Percentiles rank a stretch among this genome's conserved stretches.
These are phyloP conservation scores for Rhexocercosporidium sp. DNA, from an alignment of 2,329 filamentous ascomycete species.

Conservation along the genomic window DNA sequence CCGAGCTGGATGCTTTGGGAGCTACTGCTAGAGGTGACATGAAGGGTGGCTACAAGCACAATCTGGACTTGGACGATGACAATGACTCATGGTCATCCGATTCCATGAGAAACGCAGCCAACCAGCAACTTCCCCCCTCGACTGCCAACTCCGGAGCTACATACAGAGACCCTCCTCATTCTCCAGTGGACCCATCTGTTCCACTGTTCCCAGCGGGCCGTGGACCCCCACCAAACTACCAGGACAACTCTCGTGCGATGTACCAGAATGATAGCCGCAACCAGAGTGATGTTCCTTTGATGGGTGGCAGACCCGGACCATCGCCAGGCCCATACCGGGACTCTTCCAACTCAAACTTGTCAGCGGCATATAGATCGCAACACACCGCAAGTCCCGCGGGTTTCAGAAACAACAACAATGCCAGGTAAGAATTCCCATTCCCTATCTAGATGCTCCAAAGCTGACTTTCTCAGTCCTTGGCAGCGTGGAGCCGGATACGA, in stretches of 20 bases:
- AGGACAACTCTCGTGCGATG: conserved; percentile 35
- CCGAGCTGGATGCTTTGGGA: conserved; percentile 87
- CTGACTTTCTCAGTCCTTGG: conserved; percentile 53
- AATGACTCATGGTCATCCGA: conserved; percentile 69
- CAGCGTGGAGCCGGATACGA: conserved; percentile 63
- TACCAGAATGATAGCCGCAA: conserved; percentile 38
- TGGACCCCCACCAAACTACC: conserved; percentile 41
- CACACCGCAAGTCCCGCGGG: conserved; percentile 49
- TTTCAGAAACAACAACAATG: conserved; percentile 49
- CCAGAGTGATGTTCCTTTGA: conserved; percentile 31
- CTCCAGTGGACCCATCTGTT: conserved; percentile 55
- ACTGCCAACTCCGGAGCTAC: conserved; percentile 36
- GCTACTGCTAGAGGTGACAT: conserved; percentile 85
- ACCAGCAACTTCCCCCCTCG: conserved; percentile 41
- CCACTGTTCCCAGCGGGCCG: conserved; percentile 54
- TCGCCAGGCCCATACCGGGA: conserved; percentile 41
- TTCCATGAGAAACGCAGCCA: conserved; percentile 53
- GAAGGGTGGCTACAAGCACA: conserved; percentile 64
- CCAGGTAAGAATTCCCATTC: conserved; percentile 48
- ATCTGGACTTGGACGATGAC: conserved; percentile 73
- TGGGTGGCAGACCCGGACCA: conserved; percentile 28
- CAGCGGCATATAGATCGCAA: conserved; percentile 45
- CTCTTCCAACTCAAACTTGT: conserved; percentile 42
- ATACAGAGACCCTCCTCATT: conserved; percentile 47
- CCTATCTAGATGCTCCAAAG: conserved; percentile 10